Percentiles rank a stretch among this genome's conserved stretches.
phyloP scores from a whole-genome alignment of 371 early-diverging fungal species.

The Mucor sp. region DNA sequence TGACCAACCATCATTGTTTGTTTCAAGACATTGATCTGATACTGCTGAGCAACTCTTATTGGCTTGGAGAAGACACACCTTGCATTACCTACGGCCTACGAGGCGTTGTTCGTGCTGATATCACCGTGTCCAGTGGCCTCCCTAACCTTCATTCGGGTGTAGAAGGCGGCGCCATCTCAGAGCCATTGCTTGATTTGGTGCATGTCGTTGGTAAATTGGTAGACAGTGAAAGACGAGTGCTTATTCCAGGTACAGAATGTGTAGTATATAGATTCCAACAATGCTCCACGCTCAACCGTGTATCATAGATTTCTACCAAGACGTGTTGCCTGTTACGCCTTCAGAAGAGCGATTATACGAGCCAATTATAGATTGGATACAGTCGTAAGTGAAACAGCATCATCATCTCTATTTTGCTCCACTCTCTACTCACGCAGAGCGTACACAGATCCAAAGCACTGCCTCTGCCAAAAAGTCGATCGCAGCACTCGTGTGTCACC shows the following conservation, averaged over 20 bases:
- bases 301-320: slow-evolving; percentile 58
- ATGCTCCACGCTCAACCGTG: too few species aligned
- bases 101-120: slow-evolving; percentile 72
- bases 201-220: slow-evolving; percentile 66
- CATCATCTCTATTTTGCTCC: background rate
- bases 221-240: slow-evolving; percentile 60
- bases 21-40: slow-evolving; percentile 74
- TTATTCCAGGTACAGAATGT: slow-evolving; percentile 65
- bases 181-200: slow-evolving; percentile 77
- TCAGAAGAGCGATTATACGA: slow-evolving; percentile 61
- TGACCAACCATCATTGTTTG: slow-evolving; percentile 54
- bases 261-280: background rate
- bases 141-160: slow-evolving; percentile 84
- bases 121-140: slow-evolving; percentile 37
- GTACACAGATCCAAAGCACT: slow-evolving; percentile 12
- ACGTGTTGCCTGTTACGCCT: slow-evolving; percentile 53
- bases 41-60: slow-evolving; percentile 70
- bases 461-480: slow-evolving; percentile 18
- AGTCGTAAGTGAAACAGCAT: slow-evolving; percentile 28
- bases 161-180: slow-evolving; percentile 82
- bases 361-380: slow-evolving; percentile 52
- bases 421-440: slow-evolving; percentile 13
- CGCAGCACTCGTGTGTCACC: slow-evolving; percentile 36
- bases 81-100: slow-evolving; percentile 74
- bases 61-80: slow-evolving; percentile 70